Conservation (phyloP, 192 early-diverging fungal genomes). For the Gaertneriomyces sp. region DNA sequence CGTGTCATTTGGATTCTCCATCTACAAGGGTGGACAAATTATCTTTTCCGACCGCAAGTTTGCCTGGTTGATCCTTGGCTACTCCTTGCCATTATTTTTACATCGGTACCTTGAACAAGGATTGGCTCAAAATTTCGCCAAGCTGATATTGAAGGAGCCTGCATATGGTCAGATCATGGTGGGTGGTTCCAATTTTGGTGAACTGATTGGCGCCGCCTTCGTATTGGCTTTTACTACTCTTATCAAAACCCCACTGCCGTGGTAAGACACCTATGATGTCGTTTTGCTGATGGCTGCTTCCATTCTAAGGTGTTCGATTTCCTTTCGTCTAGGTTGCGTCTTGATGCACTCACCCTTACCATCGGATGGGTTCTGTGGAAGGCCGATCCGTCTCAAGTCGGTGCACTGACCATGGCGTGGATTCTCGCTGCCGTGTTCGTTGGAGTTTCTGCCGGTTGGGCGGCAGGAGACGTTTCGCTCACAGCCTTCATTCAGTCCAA, state of each 20-base stretch:
- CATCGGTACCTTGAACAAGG: conserved; percentile 57
- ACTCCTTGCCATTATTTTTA: conserved; percentile 51
- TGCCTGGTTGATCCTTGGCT: conserved; percentile 57
- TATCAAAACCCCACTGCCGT: conserved; percentile 53
- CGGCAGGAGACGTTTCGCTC: conserved; percentile 57
- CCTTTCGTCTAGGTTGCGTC: conserved; percentile 35
- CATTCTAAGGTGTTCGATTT: conserved; percentile 12
- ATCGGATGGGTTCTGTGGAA: conserved; percentile 27
- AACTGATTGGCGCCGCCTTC: conserved; percentile 49
- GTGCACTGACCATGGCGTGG: conserved; percentile 42
- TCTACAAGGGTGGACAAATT: conserved; percentile 43
- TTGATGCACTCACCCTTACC: conserved; percentile 39
- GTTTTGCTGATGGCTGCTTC: not conserved
- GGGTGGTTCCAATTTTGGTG: conserved; percentile 62
- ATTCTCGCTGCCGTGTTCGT: conserved; percentile 45
- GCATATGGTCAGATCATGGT: conserved; percentile 47
- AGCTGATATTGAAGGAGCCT: conserved; percentile 38
- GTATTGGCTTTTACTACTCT: conserved; percentile 46
- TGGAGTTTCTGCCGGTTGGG: conserved; percentile 57
- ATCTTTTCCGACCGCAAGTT: conserved; percentile 51
- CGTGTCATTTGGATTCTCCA: conserved; percentile 41
- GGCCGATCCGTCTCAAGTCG: conserved; percentile 24
- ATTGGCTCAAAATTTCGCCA: conserved; percentile 49
- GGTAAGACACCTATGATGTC: not conserved
- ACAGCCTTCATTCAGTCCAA: conserved; percentile 34